A percentile compares a stretch with the other conserved stretches of the same genome.
phyloP scores from a whole-genome alignment of 176 grass and related monocot species.

The Triticum monococcum region DNA sequence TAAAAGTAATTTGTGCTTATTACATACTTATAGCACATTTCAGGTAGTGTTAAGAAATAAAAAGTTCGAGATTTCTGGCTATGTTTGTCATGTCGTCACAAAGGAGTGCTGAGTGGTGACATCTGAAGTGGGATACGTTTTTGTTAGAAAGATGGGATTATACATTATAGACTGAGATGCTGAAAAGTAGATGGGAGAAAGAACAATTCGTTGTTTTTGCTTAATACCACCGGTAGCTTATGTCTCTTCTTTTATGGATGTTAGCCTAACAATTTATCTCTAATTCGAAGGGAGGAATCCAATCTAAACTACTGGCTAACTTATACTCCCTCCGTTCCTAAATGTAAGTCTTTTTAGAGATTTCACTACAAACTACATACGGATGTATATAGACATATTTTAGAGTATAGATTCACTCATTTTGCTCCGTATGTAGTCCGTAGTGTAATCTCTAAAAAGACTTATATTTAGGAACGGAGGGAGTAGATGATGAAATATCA shows the following conservation, averaged over 20 bases:
- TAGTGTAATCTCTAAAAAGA: too few species aligned
- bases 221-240: neutral
- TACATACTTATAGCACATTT: conserved; percentile 1
- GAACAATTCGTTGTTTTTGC: neutral
- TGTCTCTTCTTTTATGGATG: neutral
- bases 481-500: neutral
- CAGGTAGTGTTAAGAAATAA: neutral
- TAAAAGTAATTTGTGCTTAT: conserved; percentile 22
- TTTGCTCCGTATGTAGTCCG: too few species aligned
- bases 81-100: neutral
- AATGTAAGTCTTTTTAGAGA: too few species aligned
- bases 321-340: neutral
- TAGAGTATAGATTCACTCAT: too few species aligned
- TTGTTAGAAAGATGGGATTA: neutral
- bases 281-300: neutral
- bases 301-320: neutral
- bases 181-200: neutral
- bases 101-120: neutral
- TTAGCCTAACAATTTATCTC: neutral
- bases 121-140: conserved; percentile 2
- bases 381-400: too few species aligned
- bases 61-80: neutral
- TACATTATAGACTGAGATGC: neutral
- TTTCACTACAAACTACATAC: too few species aligned
- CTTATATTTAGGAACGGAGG: too few species aligned